Percentiles rank a stretch among this genome's conserved stretches.
Conservation (phyloP, 352 stramenopile genomes). For the Phytophthora cajani region DNA sequence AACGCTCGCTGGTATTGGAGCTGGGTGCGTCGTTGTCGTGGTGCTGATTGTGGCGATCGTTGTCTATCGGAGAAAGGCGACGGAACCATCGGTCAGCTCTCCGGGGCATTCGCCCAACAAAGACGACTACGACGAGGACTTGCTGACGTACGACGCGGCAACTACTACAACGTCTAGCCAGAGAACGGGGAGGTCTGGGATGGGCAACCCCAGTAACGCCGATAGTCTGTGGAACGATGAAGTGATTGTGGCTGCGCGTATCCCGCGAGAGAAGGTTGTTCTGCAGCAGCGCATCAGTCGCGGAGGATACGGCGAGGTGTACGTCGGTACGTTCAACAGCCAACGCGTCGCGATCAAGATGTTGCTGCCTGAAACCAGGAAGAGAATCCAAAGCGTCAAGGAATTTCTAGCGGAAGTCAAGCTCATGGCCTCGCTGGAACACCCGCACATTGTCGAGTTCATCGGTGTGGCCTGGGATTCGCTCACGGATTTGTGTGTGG, state of each 20-base stretch:
- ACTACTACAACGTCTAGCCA: background rate
- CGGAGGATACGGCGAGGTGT: conserved; percentile 1
- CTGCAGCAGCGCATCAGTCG: background rate
- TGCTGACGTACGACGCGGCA: background rate
- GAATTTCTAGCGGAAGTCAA: background rate
- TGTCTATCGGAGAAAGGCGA: background rate
- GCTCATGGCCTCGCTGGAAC: background rate
- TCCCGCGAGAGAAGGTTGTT: background rate
- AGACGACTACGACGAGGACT: background rate
- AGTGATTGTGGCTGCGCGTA: conserved; percentile 3
- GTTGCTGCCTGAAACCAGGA: background rate
- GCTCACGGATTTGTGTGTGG: background rate
- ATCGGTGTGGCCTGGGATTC: background rate
- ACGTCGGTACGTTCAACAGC: background rate
- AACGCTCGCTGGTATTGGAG: background rate
- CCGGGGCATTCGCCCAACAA: background rate
- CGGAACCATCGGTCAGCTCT: background rate
- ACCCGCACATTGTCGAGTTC: background rate
- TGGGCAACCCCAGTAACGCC: background rate
- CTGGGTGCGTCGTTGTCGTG: background rate
- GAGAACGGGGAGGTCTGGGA: background rate
- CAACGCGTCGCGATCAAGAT: background rate
- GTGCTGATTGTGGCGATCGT: background rate
- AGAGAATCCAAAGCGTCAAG: background rate
- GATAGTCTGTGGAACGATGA: background rate